These are phyloP conservation scores for Myxozyma neotropica DNA, from an alignment of 805 yeast genomes.

Conservation along the genomic window DNA sequence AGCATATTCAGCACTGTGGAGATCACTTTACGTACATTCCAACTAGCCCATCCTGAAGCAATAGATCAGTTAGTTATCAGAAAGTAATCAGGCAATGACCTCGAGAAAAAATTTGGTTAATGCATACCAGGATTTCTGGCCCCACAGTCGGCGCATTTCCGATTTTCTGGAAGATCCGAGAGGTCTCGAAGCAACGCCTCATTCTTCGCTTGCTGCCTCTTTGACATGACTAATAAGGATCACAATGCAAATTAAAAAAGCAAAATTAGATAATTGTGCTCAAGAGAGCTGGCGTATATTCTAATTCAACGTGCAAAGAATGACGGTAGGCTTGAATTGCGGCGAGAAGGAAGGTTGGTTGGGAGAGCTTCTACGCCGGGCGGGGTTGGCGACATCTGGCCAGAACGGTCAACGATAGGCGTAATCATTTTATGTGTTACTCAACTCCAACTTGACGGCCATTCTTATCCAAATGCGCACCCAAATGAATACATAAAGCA, in stretches of 20 bases:
- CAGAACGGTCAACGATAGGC: too few species aligned
- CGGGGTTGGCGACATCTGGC: too few species aligned
- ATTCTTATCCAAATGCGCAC: too few species aligned
- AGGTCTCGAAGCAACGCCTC: slow-evolving; percentile 61
- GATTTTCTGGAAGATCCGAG: slow-evolving; percentile 62
- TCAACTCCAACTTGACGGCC: too few species aligned
- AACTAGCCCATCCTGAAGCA: slow-evolving; percentile 42
- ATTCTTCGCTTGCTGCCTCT: slow-evolving; percentile 48
- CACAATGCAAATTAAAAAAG: not conserved
- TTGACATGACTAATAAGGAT: slow-evolving; percentile 39
- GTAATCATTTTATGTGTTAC: too few species aligned
- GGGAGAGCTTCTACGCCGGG: too few species aligned
- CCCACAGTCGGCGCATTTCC: slow-evolving; percentile 80
- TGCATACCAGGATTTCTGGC: slow-evolving; percentile 59
- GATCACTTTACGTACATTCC: slow-evolving; percentile 33
- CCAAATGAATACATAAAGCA: too few species aligned
- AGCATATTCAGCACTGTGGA: too few species aligned
- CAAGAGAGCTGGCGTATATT: not conserved
- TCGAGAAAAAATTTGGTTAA: not conserved
- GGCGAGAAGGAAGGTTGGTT: too few species aligned
- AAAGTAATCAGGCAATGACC: not conserved
- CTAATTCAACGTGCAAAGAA: too few species aligned
- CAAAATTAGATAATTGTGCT: too few species aligned
- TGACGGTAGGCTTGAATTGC: too few species aligned
- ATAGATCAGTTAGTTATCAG: not conserved